Percentiles rank a stretch among this genome's conserved stretches.
These are phyloP conservation scores for Suillus luteus DNA, from an alignment of 768 basidiomycete genomes.

Conservation along the genomic window DNA sequence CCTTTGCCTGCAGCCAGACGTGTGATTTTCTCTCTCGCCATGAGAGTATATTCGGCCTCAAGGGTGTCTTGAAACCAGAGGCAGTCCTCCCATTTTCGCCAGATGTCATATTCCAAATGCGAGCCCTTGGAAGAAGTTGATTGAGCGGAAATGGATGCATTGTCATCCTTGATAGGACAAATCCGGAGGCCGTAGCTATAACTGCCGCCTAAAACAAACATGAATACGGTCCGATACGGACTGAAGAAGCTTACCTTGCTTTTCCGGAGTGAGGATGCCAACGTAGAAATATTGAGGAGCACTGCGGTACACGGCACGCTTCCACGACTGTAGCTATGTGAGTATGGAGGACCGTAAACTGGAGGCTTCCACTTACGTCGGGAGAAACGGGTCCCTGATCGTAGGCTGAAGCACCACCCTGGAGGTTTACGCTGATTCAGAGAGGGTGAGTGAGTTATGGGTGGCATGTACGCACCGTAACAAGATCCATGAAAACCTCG, in stretches of 20 bases:
- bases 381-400: constrained; percentile 18
- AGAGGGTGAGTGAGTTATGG: not conserved
- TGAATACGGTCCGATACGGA: constrained; percentile 10
- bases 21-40: constrained; percentile 66
- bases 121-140: constrained; percentile 34
- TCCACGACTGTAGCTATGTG: constrained; percentile 47
- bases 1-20: constrained; percentile 75
- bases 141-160: constrained; percentile 27
- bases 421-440: not conserved
- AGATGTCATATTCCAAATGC: constrained; percentile 64
- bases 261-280: constrained; percentile 57
- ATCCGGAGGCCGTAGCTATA: constrained; percentile 67
- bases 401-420: constrained; percentile 18
- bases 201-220: constrained; percentile 43
- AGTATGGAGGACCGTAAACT: not conserved
- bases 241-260: constrained; percentile 47
- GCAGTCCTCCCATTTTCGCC: constrained; percentile 84
- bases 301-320: constrained; percentile 58
- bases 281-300: constrained; percentile 63
- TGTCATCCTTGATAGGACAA: constrained; percentile 41
- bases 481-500: constrained; percentile 17
- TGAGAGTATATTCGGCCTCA: constrained; percentile 62
- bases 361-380: constrained; percentile 26
- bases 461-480: not conserved
- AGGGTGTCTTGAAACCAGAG: constrained; percentile 72